Evolutionary conservation across 2,329 filamentous ascomycete genomes (phyloP), one percentile per base, ranked within the genome.

Genomic region (Sarocladium strictum): DNA sequence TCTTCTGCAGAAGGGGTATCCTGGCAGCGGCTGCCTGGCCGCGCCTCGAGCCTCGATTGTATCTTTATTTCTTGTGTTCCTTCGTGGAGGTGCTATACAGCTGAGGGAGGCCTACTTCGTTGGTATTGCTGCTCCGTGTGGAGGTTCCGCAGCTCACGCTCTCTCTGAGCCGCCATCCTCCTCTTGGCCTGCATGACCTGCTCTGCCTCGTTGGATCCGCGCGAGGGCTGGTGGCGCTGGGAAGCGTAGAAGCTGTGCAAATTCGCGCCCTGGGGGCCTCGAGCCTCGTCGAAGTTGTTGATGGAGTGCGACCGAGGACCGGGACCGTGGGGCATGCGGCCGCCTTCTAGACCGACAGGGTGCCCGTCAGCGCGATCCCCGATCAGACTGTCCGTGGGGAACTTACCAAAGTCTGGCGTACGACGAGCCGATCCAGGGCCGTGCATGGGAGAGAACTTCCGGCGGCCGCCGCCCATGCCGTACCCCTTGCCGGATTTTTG

Each of bases 61-160:
- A 27, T 33, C 51, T 72, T 68, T 70, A 70, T 73, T 69, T 69
- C 57, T 62, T 65, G 64, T 63, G 61, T 61, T 60, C 65, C 66
- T 66, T 68, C 66, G 72, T 19, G 68, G 64, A 65, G 67, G 60
- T 78, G 81, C 82, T 85, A 87, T 83, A 81, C 80, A 83, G 82
- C 79, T 81, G 81, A 83, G 83, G 84, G 82, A 74, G 85, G 85
- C 88, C 85, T 90, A 97, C 94, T 97, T 90, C 93, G 87, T 81
- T 97, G 96, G 78, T 96, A 97, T 85, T 99, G 94, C 84, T 99
- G 94, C 84, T 99, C 94, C 77, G 97, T 95, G 78, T 99, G 94
- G 77, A 97, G 96, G 77, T 97, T 99, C 75, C 94, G 90, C 74
- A 99, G 86, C 79, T 99, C 94, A 75, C 93, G 89, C 81, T 99